Base-by-base conservation (phyloP, 1,284 basidiomycete species). In the Puccinia polysora region DNA sequence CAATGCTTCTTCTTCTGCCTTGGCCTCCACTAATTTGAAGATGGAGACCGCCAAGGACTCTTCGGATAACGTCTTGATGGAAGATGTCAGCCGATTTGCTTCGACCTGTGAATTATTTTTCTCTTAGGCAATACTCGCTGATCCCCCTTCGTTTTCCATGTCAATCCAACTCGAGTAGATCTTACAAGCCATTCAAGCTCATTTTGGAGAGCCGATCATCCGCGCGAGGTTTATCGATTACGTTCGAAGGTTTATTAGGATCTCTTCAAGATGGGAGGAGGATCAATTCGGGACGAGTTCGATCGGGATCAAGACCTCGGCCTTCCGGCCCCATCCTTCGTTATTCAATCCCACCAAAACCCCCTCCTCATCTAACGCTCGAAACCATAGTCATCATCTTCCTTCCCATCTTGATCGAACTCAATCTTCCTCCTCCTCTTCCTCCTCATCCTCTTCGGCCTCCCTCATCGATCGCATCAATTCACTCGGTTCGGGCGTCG, bases 21-120 rank as follows among this genome's bases (percentile, higher is more conserved):
- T 60, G 1, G 58, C 69, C 23, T 36, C 14, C 20, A 28, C 49
- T 65, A 53, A 53, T 64, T 2, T 58, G 55, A 69, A 77, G 76
- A 53, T 30, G 50, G 36, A 73, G 71, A n/a, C 45, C 53, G 18
- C 86, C 77, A 78, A 82, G 45, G 89, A 89, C 75, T 86, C 84
- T 73, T 82, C 85, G 34, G 94, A 97, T 78, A 89, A 87, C 75
- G 75, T 88, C 14, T 95, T 97, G 80, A 90, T 97, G 78, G 91
- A 97, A 73, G 94, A 97, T 77, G 91, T 92, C 3, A 18, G 20
- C 23, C 30, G 15, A 38, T 64, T 1, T 55, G 15, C 20, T 32
- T 49, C 45, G 25, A 36, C 30, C 36, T 45, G 15, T 5, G 6
- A 10, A 7, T 18, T 58, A 28, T 58, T 25, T 28, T 34, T 58